Conservation (phyloP, 2,329 filamentous ascomycete species). For the Nemania serpens region DNA sequence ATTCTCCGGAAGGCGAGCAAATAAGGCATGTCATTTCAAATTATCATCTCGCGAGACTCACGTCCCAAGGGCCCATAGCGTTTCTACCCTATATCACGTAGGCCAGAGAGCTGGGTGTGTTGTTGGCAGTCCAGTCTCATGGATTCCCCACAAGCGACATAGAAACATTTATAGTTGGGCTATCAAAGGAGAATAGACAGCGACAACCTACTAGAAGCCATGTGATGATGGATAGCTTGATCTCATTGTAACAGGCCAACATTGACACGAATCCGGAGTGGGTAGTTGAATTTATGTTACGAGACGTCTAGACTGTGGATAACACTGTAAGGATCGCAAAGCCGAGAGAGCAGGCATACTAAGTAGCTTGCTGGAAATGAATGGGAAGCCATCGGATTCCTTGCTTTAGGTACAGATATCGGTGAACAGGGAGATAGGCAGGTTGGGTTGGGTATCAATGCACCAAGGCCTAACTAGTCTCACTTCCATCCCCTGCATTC, state of each 20-base stretch:
- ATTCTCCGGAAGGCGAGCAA: constrained; percentile 17
- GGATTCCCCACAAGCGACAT: not conserved
- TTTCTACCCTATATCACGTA: constrained; percentile 3
- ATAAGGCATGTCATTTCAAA: constrained; percentile 21
- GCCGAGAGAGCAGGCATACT: constrained; percentile 3
- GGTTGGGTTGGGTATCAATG: constrained; percentile 51
- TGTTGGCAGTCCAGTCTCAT: constrained; percentile 3
- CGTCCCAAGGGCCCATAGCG: constrained; percentile 4
- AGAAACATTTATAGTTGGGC: not conserved
- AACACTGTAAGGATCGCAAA: constrained; percentile 5
- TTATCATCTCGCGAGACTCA: constrained; percentile 17
- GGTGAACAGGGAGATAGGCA: constrained; percentile 12
- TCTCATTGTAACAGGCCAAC: not conserved
- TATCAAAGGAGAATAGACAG: not conserved
- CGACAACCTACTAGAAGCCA: constrained; percentile 5
- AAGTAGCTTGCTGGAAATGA: constrained; percentile 9
- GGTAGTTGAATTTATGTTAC: constrained; percentile 6
- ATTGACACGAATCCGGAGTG: constrained; percentile 1
- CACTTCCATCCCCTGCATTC: constrained; percentile 27
- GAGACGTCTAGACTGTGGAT: constrained; percentile 11
- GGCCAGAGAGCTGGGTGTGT: constrained; percentile 1
- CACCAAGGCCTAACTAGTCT: constrained; percentile 44
- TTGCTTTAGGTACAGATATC: constrained; percentile 11
- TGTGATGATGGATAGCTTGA: constrained; percentile 3
- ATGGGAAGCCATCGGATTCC: constrained; percentile 9